phyloP scores from a whole-genome alignment of 441 rosid species.

The Bocquillonia castaneifolia region DNA sequence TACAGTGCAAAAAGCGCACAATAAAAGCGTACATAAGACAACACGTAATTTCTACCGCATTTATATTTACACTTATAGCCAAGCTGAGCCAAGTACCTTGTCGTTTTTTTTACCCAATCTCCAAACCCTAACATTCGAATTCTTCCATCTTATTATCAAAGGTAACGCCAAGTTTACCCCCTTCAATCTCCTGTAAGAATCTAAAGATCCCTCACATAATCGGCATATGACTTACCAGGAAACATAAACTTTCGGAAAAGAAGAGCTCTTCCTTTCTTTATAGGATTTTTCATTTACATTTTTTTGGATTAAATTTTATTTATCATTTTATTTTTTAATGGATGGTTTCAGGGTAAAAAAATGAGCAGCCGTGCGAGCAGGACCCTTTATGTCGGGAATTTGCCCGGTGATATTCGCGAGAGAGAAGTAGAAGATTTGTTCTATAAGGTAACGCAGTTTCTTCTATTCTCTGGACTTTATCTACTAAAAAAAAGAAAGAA shows the following conservation, averaged over 20 bases:
- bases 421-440: conserved; percentile 95
- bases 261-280: background rate
- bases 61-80: no score
- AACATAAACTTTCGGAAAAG: no score
- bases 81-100: no score
- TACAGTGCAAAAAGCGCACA: background rate
- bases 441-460: conserved; percentile 46
- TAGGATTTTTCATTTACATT: background rate
- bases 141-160: no score
- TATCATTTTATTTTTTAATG: background rate
- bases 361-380: conserved; percentile 98
- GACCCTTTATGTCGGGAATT: conserved; percentile 88
- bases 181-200: no score
- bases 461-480: background rate
- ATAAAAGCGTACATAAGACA: background rate
- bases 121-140: conserved; percentile 22
- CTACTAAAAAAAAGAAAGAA: background rate
- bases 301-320: background rate
- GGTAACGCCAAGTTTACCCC: no score
- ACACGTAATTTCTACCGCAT: background rate
- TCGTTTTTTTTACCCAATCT: background rate
- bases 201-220: no score
- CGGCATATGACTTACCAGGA: no score
- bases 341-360: conserved; percentile 28
- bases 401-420: conserved; percentile 95